phyloP scores from a whole-genome alignment of 352 stramenopile species.

The Phytophthora gonapodyides region DNA sequence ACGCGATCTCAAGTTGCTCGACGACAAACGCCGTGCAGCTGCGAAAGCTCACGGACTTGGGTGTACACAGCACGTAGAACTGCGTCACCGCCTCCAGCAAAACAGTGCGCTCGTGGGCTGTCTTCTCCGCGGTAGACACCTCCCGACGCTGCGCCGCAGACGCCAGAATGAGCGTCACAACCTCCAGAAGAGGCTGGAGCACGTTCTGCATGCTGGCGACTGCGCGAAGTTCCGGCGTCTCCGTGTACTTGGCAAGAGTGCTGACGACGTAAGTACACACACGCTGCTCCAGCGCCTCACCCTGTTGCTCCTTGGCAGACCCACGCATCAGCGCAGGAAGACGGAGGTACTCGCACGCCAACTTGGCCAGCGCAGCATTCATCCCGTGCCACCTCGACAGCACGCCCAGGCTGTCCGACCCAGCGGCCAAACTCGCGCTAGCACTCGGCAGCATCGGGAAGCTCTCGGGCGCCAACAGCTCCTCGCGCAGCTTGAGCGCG shows the following conservation, averaged over 20 bases:
- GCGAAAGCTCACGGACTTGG: constrained; percentile 73
- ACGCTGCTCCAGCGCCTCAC: constrained; percentile 43
- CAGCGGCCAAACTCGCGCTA: constrained; percentile 45
- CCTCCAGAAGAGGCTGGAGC: constrained; percentile 60
- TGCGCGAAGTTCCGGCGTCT: constrained; percentile 62
- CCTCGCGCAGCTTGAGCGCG: constrained; percentile 58
- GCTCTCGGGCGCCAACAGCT: constrained; percentile 47
- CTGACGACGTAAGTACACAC: constrained; percentile 59
- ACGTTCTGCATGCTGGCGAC: constrained; percentile 68
- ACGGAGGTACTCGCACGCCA: constrained; percentile 61
- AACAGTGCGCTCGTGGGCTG: constrained; percentile 36
- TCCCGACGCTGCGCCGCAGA: constrained; percentile 16
- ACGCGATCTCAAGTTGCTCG: constrained; percentile 54
- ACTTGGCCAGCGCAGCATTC: constrained; percentile 71
- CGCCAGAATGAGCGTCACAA: constrained; percentile 57
- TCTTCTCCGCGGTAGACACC: constrained; percentile 1
- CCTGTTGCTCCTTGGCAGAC: constrained; percentile 18
- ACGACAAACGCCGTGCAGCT: constrained; percentile 77
- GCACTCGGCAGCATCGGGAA: constrained; percentile 69
- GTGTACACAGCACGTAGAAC: constrained; percentile 70
- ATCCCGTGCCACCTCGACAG: constrained; percentile 74
- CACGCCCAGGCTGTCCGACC: constrained; percentile 40
- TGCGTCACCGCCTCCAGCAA: constrained; percentile 64
- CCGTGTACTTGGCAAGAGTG: constrained; percentile 64
- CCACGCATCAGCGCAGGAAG: constrained; percentile 27